Evolutionary conservation across 2,329 filamentous ascomycete species (phyloP), one percentile per base, ranked within the genome.

Genomic region (Colletotrichum lentis): DNA sequence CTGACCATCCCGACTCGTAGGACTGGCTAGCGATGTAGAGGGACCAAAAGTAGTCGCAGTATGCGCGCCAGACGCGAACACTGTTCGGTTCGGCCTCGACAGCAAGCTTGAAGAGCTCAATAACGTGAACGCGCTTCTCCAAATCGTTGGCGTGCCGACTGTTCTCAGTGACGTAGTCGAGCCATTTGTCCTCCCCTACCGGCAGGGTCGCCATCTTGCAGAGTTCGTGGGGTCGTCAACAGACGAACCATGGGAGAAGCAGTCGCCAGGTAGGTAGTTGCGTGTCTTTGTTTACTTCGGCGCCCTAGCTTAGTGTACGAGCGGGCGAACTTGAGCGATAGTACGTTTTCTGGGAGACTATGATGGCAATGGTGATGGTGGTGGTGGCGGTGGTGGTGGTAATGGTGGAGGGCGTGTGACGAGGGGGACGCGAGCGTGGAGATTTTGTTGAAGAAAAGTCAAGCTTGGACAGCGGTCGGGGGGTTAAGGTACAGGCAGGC

Each of bases 31-130:
- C 86, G 59, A 84, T 83, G 77, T 92, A 90, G 12, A 94, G 87
- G 22, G 86, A 86, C 84, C 90, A 90, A 70, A 94, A 88, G 79
- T 90, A 95, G 73, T 94, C 89, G 77, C 90, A 92, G 75, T 94
- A 95, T 35, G 88, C 85, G 68, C 89, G 84, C 92, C 92, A 96
- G 47, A 95, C 81, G 70, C 86, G 88, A 68, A 91, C 82, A 73
- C 92, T 94, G 72, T 86, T 89, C 12, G 91, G 90, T 78, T 95
- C 92, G 60, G 91, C 89, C 66, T 81, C 80, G 24, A 90, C 86
- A 65, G 92, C 91, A 72, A 85, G 86, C 72, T 90, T 88, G 79
- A 89, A 93, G 52, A 91, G 80, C 77, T 95, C 92, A 74, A 94
- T 84, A 55, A 92, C 83, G 69, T 85, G 84, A 75, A 93, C 85